Conservation (phyloP, 805 yeast species). For the Candida xiaguanensis region DNA sequence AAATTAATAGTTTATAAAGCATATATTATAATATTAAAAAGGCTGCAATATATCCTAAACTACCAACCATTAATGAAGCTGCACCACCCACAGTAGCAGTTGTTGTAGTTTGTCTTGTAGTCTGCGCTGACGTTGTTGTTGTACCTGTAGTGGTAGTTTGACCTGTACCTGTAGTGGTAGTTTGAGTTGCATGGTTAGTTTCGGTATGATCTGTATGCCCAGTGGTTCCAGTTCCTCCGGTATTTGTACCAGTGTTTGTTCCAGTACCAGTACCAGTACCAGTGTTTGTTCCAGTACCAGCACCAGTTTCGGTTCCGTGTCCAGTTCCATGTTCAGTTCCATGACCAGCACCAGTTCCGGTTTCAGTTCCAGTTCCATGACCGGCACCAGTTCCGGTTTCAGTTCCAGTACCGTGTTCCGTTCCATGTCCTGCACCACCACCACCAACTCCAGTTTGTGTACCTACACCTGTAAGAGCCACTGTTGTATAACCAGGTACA, state of each 20-base stretch:
- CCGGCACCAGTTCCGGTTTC: conserved; percentile 2
- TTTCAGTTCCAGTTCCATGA: not conserved
- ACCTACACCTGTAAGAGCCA: not conserved
- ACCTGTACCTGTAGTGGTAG: not conserved
- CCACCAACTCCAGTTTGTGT: not conserved
- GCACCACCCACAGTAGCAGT: conserved; percentile 6
- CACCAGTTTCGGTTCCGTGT: not conserved
- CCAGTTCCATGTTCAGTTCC: not conserved
- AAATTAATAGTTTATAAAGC: conserved; percentile 9
- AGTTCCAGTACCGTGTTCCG: not conserved
- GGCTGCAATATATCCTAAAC: conserved; percentile 5
- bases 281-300: not conserved
- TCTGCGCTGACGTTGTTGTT: not conserved
- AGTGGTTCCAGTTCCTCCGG: not conserved
- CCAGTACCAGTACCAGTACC: not conserved
- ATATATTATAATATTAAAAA: conserved; percentile 5
- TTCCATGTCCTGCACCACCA: not conserved
- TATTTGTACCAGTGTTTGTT: not conserved
- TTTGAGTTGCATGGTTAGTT: not conserved
- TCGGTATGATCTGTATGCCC: not conserved
- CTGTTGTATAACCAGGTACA: not conserved
- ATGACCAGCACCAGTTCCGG: not conserved
- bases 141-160: conserved; percentile 3
- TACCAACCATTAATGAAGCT: conserved; percentile 5
- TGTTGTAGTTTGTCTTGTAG: conserved; percentile 2